These are phyloP conservation scores for Flaveria bidentis DNA, from an alignment of 129 eudicot genomes.

Conservation along the genomic window DNA sequence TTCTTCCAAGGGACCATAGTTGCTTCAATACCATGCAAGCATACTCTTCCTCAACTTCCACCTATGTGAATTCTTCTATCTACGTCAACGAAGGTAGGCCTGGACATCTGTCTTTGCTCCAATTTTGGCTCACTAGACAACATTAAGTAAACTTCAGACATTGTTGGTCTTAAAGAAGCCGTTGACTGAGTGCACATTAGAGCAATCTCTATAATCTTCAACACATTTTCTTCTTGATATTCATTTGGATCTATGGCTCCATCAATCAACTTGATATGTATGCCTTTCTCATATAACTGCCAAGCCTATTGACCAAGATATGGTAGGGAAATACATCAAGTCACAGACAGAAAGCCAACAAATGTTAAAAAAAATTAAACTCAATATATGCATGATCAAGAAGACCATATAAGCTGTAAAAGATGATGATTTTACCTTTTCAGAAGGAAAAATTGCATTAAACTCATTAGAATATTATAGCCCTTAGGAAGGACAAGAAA, in stretches of 20 bases:
- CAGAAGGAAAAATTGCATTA: not conserved
- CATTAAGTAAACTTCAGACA: slow-evolving; percentile 62
- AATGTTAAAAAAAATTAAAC: not conserved
- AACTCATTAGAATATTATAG: not conserved
- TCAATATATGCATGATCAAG: not conserved
- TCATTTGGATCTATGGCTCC: slow-evolving; percentile 45
- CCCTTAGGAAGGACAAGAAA: not conserved
- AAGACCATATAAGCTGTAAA: not conserved
- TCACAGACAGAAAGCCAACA: no score
- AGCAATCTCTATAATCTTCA: slow-evolving; percentile 58
- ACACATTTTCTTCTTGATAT: slow-evolving; percentile 39
- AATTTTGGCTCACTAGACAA: slow-evolving; percentile 36
- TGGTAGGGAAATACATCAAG: not conserved
- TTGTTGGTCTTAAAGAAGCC: slow-evolving; percentile 54
- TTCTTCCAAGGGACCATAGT: not conserved
- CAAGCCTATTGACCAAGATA: slow-evolving; percentile 48
- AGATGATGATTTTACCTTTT: not conserved
- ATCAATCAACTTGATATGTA: slow-evolving; percentile 48
- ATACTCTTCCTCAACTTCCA: not conserved
- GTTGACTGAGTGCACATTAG: slow-evolving; percentile 63
- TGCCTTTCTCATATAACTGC: slow-evolving; percentile 47
- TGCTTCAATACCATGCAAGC: not conserved
- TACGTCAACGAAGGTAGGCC: slow-evolving; percentile 21
- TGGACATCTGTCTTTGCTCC: slow-evolving; percentile 16
- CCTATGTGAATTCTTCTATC: slow-evolving; percentile 12